phyloP scores from a whole-genome alignment of 441 rosid genomes.

The Gossypium schwendimanii region DNA sequence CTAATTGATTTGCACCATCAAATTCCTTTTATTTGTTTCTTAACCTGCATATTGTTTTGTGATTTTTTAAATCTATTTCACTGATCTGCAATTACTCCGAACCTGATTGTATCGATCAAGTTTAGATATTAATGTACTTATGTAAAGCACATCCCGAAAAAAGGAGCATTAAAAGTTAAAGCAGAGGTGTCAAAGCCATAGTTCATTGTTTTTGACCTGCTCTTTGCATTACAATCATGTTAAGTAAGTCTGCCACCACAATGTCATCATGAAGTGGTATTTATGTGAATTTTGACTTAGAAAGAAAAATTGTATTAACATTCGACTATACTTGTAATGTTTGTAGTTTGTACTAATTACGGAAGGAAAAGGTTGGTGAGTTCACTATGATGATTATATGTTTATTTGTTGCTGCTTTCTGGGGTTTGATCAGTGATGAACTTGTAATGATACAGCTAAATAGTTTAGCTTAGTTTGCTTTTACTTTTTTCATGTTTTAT shows the following conservation, averaged over 20 bases:
- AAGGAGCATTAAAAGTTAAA: neutral
- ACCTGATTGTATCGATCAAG: neutral
- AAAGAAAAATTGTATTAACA: neutral
- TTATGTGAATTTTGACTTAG: neutral
- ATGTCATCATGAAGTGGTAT: neutral
- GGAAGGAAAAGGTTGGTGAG: neutral
- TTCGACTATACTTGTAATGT: neutral
- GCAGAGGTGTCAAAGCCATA: neutral
- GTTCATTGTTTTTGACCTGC: neutral
- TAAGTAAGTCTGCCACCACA: neutral
- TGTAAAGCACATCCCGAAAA: neutral
- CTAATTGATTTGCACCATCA: neutral
- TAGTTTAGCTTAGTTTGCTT: slow-evolving; percentile 18
- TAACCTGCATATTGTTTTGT: neutral
- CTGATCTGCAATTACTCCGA: neutral
- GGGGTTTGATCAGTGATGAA: neutral
- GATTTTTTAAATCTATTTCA: neutral
- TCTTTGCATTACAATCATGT: neutral
- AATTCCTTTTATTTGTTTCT: neutral
- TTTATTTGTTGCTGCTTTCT: neutral
- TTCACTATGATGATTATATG: neutral
- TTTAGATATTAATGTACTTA: neutral
- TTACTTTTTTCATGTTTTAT: slow-evolving; percentile 7
- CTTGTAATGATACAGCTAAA: neutral
- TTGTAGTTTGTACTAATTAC: neutral